These are phyloP conservation scores for Metschnikowia rubicola DNA, from an alignment of 805 yeast genomes.

Conservation along the genomic window DNA sequence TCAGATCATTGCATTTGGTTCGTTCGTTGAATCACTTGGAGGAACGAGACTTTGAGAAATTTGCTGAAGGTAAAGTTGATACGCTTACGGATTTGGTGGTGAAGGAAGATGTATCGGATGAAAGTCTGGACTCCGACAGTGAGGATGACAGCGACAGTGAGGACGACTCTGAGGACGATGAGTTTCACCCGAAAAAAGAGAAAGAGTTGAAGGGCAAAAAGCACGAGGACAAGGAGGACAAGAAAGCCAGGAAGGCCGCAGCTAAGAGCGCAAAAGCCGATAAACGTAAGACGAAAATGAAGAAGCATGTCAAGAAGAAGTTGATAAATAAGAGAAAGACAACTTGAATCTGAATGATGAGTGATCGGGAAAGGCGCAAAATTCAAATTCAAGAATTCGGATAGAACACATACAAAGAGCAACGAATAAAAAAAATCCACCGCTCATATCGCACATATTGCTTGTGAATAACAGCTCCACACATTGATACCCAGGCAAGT, in stretches of 20 bases:
- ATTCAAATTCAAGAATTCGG: no score
- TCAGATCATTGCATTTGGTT: slow-evolving; percentile 74
- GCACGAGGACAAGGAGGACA: slow-evolving; percentile 72
- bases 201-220: slow-evolving; percentile 64
- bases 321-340: slow-evolving; percentile 47
- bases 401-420: background rate
- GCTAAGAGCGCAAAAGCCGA: slow-evolving; percentile 78
- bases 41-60: slow-evolving; percentile 84
- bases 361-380: no score
- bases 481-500: no score
- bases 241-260: slow-evolving; percentile 68
- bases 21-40: slow-evolving; percentile 79
- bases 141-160: slow-evolving; percentile 24
- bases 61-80: slow-evolving; percentile 75
- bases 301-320: slow-evolving; percentile 78
- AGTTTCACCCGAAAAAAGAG: slow-evolving; percentile 19
- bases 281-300: slow-evolving; percentile 76
- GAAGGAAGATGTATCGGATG: slow-evolving; percentile 19
- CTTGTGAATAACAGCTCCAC: no score
- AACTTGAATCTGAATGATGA: background rate
- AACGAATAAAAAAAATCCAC: no score
- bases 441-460: no score
- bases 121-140: slow-evolving; percentile 20
- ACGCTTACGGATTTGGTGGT: slow-evolving; percentile 61
- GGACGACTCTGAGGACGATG: slow-evolving; percentile 22